A percentile compares a stretch with the other conserved stretches of the same genome.
Conservation (phyloP, 192 early-diverging fungal genomes). For the Podila verticillata region DNA sequence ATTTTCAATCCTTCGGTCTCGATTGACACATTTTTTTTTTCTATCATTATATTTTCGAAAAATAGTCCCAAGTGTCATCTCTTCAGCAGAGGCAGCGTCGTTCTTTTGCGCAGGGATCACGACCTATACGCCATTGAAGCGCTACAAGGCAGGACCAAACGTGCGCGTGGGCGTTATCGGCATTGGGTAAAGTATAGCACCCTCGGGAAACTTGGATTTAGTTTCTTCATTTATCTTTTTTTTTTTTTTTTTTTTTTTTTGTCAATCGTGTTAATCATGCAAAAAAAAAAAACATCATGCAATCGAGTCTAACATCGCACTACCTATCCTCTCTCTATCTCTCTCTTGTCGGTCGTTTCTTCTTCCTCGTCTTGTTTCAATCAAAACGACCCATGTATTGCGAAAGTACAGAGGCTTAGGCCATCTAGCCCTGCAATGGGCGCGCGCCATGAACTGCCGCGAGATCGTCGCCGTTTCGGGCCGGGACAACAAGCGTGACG, state of each 20-base stretch:
- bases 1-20: no score
- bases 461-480: slow-evolving; percentile 65
- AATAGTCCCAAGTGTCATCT: slow-evolving; percentile 3
- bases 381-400: no score
- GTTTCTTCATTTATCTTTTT: neutral
- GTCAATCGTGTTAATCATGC: neutral
- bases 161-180: slow-evolving; percentile 67
- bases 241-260: no score
- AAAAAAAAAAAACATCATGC: no score
- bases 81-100: slow-evolving; percentile 65
- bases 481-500: slow-evolving; percentile 57
- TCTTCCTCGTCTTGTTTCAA: no score
- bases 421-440: slow-evolving; percentile 73
- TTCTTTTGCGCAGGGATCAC: slow-evolving; percentile 90
- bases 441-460: slow-evolving; percentile 51
- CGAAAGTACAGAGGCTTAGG: slow-evolving; percentile 58
- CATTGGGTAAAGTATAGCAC: slow-evolving; percentile 52
- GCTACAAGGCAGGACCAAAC: slow-evolving; percentile 53
- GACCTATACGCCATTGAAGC: slow-evolving; percentile 66
- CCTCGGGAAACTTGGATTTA: neutral
- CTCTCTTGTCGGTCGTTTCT: no score
- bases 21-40: neutral
- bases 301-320: no score
- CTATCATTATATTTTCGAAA: neutral
- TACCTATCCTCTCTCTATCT: no score